These are phyloP conservation scores for Phlebopus sp. DNA, from an alignment of 1,284 basidiomycete genomes.

Conservation along the genomic window DNA sequence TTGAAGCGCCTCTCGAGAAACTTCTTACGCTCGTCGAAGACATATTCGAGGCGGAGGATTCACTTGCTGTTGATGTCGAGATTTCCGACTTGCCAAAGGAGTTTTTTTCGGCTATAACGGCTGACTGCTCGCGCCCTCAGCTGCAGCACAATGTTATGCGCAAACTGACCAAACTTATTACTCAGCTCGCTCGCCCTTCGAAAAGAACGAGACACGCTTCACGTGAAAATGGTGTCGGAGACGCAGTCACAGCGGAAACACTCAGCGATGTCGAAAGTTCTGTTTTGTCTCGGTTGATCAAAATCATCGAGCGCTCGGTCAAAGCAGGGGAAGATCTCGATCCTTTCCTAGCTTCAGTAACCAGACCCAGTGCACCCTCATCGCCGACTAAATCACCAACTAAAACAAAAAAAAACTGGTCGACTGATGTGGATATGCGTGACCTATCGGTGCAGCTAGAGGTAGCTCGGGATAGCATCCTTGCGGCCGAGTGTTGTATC, in stretches of 20 bases:
- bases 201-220: conserved; percentile 50
- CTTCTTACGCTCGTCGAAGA: conserved; percentile 74
- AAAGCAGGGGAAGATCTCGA: conserved; percentile 69
- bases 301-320: conserved; percentile 75
- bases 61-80: conserved; percentile 64
- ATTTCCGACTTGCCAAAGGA: conserved; percentile 53
- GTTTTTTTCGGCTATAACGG: conserved; percentile 65
- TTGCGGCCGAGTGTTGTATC: conserved; percentile 82
- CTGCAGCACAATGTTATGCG: conserved; percentile 59
- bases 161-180: conserved; percentile 68
- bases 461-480: conserved; percentile 62
- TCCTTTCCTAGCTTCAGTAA: conserved; percentile 52
- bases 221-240: conserved; percentile 35
- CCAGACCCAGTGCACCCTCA: conserved; percentile 15
- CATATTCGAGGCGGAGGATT: conserved; percentile 86
- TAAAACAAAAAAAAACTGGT: conserved; percentile 44
- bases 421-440: conserved; percentile 52
- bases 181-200: conserved; percentile 59
- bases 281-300: conserved; percentile 62
- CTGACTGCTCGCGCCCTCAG: conserved; percentile 56
- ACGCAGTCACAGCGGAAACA: conserved; percentile 45
- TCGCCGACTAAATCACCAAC: conserved; percentile 30
- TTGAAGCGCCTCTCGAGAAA: conserved; percentile 71
- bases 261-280: conserved; percentile 66
- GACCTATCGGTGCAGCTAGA: conserved; percentile 50